These are phyloP conservation scores for Microsporum audouinii DNA, from an alignment of 2,329 filamentous ascomycete species.

Conservation along the genomic window DNA sequence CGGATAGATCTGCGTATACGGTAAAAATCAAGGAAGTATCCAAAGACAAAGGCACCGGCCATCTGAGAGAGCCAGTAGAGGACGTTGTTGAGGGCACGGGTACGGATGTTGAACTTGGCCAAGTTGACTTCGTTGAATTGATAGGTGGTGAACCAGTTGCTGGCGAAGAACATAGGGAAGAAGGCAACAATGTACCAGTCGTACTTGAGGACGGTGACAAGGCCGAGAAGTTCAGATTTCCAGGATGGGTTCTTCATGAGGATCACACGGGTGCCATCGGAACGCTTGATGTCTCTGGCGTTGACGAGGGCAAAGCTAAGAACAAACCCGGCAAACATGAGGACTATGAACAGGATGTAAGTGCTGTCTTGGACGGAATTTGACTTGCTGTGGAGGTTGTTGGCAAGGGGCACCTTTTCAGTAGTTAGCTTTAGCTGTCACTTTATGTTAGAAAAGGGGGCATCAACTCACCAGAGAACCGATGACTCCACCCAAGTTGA, in stretches of 20 bases:
- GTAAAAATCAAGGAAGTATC: slow-evolving; percentile 55
- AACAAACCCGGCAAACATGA: slow-evolving; percentile 61
- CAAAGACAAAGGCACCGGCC: slow-evolving; percentile 60
- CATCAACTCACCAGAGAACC: slow-evolving; percentile 51
- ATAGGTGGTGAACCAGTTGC: slow-evolving; percentile 71
- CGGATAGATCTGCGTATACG: slow-evolving; percentile 52
- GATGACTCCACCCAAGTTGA: slow-evolving; percentile 83
- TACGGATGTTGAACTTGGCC: slow-evolving; percentile 61
- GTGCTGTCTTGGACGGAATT: slow-evolving; percentile 54
- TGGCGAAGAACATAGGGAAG: slow-evolving; percentile 72
- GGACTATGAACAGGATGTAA: slow-evolving; percentile 75
- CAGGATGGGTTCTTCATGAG: slow-evolving; percentile 85
- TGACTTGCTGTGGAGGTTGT: slow-evolving; percentile 34
- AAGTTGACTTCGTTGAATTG: slow-evolving; percentile 65
- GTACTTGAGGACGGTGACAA: slow-evolving; percentile 58
- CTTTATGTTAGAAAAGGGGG: background rate
- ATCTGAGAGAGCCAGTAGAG: slow-evolving; percentile 76
- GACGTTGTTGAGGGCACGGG: slow-evolving; percentile 62
- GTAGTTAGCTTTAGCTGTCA: background rate
- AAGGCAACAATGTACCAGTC: slow-evolving; percentile 64
- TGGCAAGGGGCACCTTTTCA: slow-evolving; percentile 33
- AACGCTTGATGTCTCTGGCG: slow-evolving; percentile 59
- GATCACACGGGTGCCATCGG: slow-evolving; percentile 69
- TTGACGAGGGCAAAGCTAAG: slow-evolving; percentile 60
- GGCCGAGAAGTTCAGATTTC: slow-evolving; percentile 64